A percentile compares a stretch with the other conserved stretches of the same genome.
phyloP scores from a whole-genome alignment of 768 basidiomycete genomes.

The Lactarius sp. region DNA sequence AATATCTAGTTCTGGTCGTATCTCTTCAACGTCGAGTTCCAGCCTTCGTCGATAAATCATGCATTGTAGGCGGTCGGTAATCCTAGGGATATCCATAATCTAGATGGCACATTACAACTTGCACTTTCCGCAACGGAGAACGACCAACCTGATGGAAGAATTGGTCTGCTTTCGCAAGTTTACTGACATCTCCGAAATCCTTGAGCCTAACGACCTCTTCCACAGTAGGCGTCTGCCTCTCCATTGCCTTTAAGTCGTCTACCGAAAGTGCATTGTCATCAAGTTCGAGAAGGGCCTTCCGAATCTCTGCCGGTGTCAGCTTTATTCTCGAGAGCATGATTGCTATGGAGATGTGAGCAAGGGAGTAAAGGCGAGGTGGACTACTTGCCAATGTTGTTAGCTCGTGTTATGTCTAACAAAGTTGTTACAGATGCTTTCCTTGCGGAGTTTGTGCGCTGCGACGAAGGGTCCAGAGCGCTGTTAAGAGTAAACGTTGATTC shows the following conservation, averaged over 20 bases:
- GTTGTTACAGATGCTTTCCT: constrained; percentile 64
- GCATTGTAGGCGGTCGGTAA: constrained; percentile 67
- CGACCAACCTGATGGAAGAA: constrained; percentile 66
- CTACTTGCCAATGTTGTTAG: constrained; percentile 73
- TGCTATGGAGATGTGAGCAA: constrained; percentile 38
- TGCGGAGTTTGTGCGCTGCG: constrained; percentile 37
- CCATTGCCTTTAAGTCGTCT: constrained; percentile 75
- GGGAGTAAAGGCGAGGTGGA: background rate
- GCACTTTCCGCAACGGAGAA: background rate
- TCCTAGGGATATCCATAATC: constrained; percentile 76
- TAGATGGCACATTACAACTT: constrained; percentile 30
- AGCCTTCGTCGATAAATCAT: constrained; percentile 83
- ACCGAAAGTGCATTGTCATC: constrained; percentile 62
- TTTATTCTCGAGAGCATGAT: constrained; percentile 84
- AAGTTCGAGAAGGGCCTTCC: constrained; percentile 63
- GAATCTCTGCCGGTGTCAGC: constrained; percentile 56
- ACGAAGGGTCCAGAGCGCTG: constrained; percentile 38
- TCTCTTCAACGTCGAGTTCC: constrained; percentile 78
- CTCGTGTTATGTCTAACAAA: constrained; percentile 71
- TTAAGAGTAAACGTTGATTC: constrained; percentile 69
- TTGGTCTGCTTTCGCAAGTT: constrained; percentile 78
- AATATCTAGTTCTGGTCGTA: constrained; percentile 73
- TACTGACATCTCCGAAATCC: constrained; percentile 64
- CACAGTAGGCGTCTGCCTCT: constrained; percentile 67
- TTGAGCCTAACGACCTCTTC: constrained; percentile 76